Conservation (phyloP, 2,329 filamentous ascomycete species). For the Xylariaceae sp. region DNA sequence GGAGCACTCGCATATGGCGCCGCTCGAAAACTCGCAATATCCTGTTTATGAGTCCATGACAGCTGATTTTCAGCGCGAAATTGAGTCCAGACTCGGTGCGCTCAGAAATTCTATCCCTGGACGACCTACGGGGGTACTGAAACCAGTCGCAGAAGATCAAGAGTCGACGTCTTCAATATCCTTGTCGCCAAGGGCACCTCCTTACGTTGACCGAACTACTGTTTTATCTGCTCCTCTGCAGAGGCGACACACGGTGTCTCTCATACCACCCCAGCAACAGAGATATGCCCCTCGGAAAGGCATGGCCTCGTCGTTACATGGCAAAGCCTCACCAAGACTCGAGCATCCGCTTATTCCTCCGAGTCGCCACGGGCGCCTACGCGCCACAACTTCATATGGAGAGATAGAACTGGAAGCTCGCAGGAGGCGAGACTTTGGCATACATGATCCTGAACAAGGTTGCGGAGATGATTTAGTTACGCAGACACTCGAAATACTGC, state of each 20-base stretch:
- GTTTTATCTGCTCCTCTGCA: slow-evolving; percentile 11
- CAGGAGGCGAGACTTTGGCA: slow-evolving; percentile 3
- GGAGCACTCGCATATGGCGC: slow-evolving; percentile 41
- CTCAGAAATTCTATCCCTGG: slow-evolving; percentile 10
- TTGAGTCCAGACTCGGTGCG: slow-evolving; percentile 12
- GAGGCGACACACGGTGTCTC: slow-evolving; percentile 9
- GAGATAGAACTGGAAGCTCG: too few species aligned
- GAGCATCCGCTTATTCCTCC: background rate
- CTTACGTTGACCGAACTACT: slow-evolving; percentile 2
- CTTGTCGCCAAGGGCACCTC: slow-evolving; percentile 6
- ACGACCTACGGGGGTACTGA: slow-evolving; percentile 26
- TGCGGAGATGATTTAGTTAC: too few species aligned
- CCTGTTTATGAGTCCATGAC: slow-evolving; percentile 14
- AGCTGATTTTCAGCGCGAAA: slow-evolving; percentile 12
- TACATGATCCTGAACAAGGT: too few species aligned
- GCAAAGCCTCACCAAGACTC: background rate
- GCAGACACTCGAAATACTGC: too few species aligned
- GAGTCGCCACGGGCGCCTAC: background rate
- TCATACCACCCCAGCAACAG: slow-evolving; percentile 13
- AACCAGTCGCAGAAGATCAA: slow-evolving; percentile 31
- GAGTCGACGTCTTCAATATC: slow-evolving; percentile 26
- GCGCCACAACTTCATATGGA: too few species aligned
- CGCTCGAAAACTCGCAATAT: slow-evolving; percentile 20
- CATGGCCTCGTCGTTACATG: background rate
- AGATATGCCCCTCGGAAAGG: slow-evolving; percentile 5